phyloP scores from a whole-genome alignment of 768 basidiomycete species.

The Termitomyces sp. region DNA sequence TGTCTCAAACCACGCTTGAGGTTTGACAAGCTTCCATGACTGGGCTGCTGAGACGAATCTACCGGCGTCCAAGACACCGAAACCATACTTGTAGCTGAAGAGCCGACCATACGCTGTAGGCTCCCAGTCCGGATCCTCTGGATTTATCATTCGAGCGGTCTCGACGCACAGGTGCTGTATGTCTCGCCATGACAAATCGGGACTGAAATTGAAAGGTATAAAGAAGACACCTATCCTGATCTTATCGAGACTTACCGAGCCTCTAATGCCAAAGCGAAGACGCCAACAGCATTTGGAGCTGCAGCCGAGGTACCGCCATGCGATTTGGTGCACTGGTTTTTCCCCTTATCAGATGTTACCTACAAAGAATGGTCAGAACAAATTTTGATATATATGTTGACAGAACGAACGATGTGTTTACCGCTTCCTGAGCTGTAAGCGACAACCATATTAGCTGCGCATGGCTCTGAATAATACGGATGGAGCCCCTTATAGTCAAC shows the following conservation, averaged over 20 bases:
- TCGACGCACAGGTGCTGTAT: slow-evolving; percentile 86
- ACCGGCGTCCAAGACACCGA: slow-evolving; percentile 83
- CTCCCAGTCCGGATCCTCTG: slow-evolving; percentile 94
- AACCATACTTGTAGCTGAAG: slow-evolving; percentile 92
- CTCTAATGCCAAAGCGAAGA: slow-evolving; percentile 86
- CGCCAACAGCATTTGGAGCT: slow-evolving; percentile 93
- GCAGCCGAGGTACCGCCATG: slow-evolving; percentile 99
- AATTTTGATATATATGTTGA: slow-evolving; percentile 7
- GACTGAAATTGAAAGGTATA: slow-evolving; percentile 40
- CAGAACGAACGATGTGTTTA: slow-evolving; percentile 77
- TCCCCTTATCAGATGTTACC: slow-evolving; percentile 94
- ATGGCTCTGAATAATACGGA: slow-evolving; percentile 97
- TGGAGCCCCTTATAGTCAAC: slow-evolving; percentile 91
- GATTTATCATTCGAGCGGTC: slow-evolving; percentile 75
- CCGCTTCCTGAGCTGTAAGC: slow-evolving; percentile 95
- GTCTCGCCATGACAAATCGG: slow-evolving; percentile 96
- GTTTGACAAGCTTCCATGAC: slow-evolving; percentile 85
- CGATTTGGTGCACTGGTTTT: slow-evolving; percentile 70
- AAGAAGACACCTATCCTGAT: background rate
- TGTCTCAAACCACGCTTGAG: slow-evolving; percentile 87
- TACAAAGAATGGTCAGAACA: slow-evolving; percentile 27
- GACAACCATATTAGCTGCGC: slow-evolving; percentile 95
- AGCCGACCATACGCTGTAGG: slow-evolving; percentile 61
- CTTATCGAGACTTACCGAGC: slow-evolving; percentile 56
- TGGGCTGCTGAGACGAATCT: slow-evolving; percentile 77